phyloP scores from a whole-genome alignment of 805 yeast species.

The Yarrowia osloensis region DNA sequence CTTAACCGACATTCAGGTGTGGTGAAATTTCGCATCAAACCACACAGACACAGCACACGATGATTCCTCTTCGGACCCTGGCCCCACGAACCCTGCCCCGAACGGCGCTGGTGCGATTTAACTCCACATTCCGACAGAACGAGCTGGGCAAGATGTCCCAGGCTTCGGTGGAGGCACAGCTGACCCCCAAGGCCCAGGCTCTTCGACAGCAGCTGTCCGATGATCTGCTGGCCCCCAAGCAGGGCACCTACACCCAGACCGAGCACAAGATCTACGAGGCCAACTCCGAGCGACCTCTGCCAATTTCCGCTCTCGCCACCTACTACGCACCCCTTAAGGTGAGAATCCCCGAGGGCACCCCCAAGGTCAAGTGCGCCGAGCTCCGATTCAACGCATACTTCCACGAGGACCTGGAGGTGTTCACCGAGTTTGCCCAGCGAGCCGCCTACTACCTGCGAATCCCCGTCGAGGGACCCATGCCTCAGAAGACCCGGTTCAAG shows the following conservation, averaged over 20 bases:
- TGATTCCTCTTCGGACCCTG: conserved; percentile 30
- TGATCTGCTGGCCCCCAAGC: conserved; percentile 23
- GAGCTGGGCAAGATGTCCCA: conserved; percentile 31
- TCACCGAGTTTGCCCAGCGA: conserved; percentile 82
- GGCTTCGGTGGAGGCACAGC: conserved; percentile 7
- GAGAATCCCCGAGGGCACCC: conserved; percentile 27
- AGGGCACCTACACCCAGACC: conserved; percentile 13
- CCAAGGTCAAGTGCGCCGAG: conserved; percentile 35
- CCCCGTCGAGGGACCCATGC: conserved; percentile 76
- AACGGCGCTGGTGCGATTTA: conserved; percentile 28
- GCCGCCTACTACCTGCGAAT: conserved; percentile 88
- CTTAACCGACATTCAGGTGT: neutral
- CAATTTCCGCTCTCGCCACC: conserved; percentile 81
- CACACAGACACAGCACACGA: conserved; percentile 1
- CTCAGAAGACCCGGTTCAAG: conserved; percentile 69
- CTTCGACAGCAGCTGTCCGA: conserved; percentile 28
- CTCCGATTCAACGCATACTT: conserved; percentile 43
- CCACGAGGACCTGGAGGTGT: conserved; percentile 67
- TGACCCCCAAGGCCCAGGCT: conserved; percentile 25
- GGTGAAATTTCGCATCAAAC: neutral
- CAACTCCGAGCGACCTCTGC: conserved; percentile 57
- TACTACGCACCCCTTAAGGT: conserved; percentile 67
- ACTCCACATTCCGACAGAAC: conserved; percentile 26
- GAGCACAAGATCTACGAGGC: conserved; percentile 29
- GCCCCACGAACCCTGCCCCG: conserved; percentile 29